Evolutionary conservation across 2,329 filamentous ascomycete genomes (phyloP).

Genomic region (Sporothrix pallida): DNA sequence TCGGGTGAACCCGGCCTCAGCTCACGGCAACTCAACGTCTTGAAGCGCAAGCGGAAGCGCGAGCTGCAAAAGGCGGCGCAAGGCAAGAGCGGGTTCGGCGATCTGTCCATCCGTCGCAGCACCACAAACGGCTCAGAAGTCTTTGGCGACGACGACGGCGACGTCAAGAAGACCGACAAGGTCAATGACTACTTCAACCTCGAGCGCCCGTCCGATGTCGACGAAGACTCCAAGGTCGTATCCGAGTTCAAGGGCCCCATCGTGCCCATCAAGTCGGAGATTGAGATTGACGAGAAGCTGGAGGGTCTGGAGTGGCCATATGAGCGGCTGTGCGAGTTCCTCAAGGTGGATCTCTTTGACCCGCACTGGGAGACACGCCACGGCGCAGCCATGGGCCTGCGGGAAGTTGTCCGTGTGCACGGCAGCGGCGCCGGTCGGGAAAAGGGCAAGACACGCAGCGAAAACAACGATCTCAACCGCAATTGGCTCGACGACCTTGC

Average conservation of each 20-base stretch:
- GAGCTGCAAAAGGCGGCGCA: conserved; percentile 84
- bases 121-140: conserved; percentile 67
- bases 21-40: conserved; percentile 89
- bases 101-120: conserved; percentile 73
- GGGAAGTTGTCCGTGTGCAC: conserved; percentile 91
- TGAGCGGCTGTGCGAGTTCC: conserved; percentile 89
- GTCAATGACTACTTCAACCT: conserved; percentile 87
- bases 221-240: conserved; percentile 91
- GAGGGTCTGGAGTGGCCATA: conserved; percentile 91
- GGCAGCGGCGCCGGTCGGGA: conserved; percentile 83
- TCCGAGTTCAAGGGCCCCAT: conserved; percentile 91
- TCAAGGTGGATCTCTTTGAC: conserved; percentile 93
- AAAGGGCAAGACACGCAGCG: conserved; percentile 68
- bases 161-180: conserved; percentile 64
- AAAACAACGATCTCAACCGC: conserved; percentile 82
- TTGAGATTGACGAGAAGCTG: conserved; percentile 77
- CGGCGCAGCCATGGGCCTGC: conserved; percentile 91
- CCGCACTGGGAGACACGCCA: conserved; percentile 93
- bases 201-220: conserved; percentile 75
- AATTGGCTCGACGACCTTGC: conserved; percentile 92
- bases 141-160: conserved; percentile 62
- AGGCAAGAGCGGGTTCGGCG: conserved; percentile 87
- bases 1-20: conserved; percentile 72
- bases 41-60: conserved; percentile 92
- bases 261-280: conserved; percentile 81